Conservation (phyloP, 192 early-diverging fungal species). For the Diversispora eburnea region DNA sequence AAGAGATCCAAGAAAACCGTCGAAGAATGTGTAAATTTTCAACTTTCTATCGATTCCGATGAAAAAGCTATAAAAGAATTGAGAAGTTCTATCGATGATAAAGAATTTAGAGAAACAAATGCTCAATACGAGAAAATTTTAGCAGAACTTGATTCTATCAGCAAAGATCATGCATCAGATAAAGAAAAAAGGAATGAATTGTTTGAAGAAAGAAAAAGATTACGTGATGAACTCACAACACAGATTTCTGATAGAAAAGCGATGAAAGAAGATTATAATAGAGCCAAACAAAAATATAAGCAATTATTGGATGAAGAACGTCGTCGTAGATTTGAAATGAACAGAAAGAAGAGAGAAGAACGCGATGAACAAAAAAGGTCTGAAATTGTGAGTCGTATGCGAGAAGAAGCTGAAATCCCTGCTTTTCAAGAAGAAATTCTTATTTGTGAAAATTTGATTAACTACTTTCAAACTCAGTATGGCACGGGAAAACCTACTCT, state of each 20-base stretch:
- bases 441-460: conserved; percentile 76
- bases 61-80: conserved; percentile 59
- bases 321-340: conserved; percentile 61
- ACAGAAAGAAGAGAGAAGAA: conserved; percentile 63
- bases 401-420: conserved; percentile 81
- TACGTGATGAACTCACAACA: conserved; percentile 69
- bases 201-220: conserved; percentile 63
- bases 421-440: conserved; percentile 85
- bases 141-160: conserved; percentile 66
- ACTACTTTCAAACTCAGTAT: conserved; percentile 58
- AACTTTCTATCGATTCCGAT: conserved; percentile 53
- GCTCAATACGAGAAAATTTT: conserved; percentile 68
- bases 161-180: conserved; percentile 57
- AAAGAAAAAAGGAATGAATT: conserved; percentile 65
- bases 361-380: conserved; percentile 66
- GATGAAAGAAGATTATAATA: conserved; percentile 67
- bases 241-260: conserved; percentile 63
- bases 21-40: conserved; percentile 55
- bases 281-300: conserved; percentile 70
- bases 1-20: conserved; percentile 74
- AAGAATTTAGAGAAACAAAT: conserved; percentile 61
- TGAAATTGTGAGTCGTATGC: conserved; percentile 68
- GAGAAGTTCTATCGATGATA: conserved; percentile 63
- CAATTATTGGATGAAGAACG: conserved; percentile 67
- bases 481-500: conserved; percentile 38